Percentiles rank a stretch among this genome's conserved stretches.
phyloP scores from a whole-genome alignment of 805 yeast species.

The Kodamaea neixiangensis region DNA sequence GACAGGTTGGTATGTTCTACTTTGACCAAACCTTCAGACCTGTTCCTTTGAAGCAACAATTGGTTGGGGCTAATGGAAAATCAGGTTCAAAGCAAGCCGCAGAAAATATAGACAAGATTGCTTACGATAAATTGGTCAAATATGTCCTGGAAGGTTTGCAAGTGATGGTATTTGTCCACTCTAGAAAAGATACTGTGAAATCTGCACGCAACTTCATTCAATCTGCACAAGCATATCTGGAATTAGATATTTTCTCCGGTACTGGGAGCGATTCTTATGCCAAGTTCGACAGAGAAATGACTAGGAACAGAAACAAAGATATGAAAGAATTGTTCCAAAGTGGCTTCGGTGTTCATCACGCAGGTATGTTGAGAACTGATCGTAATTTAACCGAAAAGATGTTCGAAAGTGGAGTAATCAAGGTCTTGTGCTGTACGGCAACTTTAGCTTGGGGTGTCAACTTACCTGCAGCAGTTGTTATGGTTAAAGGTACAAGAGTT shows the following conservation, averaged over 20 bases:
- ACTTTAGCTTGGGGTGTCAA: conserved; percentile 99
- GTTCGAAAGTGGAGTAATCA: conserved; percentile 83
- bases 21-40: conserved; percentile 94
- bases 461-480: conserved; percentile 96
- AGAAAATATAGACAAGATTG: conserved; percentile 70
- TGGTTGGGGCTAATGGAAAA: conserved; percentile 84
- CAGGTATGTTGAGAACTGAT: conserved; percentile 92
- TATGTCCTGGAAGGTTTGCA: conserved; percentile 74
- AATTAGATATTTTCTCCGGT: conserved; percentile 59
- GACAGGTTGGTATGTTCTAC: conserved; percentile 89
- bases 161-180: conserved; percentile 96
- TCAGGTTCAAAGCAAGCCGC: conserved; percentile 72
- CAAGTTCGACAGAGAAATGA: conserved; percentile 62
- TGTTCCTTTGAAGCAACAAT: conserved; percentile 85
- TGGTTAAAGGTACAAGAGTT: conserved; percentile 94
- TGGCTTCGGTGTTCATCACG: conserved; percentile 96
- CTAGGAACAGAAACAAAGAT: conserved; percentile 72
- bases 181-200: conserved; percentile 88
- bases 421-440: conserved; percentile 92
- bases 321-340: conserved; percentile 72
- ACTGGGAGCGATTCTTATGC: conserved; percentile 41
- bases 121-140: conserved; percentile 74
- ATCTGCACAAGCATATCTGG: conserved; percentile 64
- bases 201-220: conserved; percentile 73
- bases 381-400: conserved; percentile 86